Conservation (phyloP, 768 basidiomycete species). For the Lentinula raphanica region DNA sequence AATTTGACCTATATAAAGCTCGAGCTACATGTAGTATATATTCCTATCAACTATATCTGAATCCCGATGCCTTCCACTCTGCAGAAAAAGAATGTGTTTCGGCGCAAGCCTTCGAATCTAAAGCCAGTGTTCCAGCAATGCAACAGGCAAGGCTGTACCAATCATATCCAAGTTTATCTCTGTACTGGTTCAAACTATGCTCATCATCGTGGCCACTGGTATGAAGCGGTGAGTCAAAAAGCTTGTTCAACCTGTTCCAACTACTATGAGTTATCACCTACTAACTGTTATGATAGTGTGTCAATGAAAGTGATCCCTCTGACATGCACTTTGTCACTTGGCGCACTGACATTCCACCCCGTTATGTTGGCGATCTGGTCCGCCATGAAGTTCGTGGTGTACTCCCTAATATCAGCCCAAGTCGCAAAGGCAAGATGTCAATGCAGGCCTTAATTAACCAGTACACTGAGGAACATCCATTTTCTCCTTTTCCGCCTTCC, state of each 20-base stretch:
- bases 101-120: no score
- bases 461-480: background rate
- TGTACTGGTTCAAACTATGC: background rate
- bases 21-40: no score
- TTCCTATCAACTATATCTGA: no score
- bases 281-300: background rate
- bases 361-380: background rate
- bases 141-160: background rate
- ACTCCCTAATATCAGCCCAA: background rate
- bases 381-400: background rate
- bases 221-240: background rate
- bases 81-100: no score
- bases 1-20: no score
- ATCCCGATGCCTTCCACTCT: no score
- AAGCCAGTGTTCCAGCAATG: background rate
- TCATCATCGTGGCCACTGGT: background rate
- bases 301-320: background rate
- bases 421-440: background rate
- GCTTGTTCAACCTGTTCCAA: no score
- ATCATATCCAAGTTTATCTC: background rate
- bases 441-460: background rate
- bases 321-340: background rate
- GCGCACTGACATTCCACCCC: background rate
- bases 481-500: background rate
- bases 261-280: no score